Base-by-base conservation (phyloP, 805 yeast genomes). In the Sugiyamaella smithiae region DNA sequence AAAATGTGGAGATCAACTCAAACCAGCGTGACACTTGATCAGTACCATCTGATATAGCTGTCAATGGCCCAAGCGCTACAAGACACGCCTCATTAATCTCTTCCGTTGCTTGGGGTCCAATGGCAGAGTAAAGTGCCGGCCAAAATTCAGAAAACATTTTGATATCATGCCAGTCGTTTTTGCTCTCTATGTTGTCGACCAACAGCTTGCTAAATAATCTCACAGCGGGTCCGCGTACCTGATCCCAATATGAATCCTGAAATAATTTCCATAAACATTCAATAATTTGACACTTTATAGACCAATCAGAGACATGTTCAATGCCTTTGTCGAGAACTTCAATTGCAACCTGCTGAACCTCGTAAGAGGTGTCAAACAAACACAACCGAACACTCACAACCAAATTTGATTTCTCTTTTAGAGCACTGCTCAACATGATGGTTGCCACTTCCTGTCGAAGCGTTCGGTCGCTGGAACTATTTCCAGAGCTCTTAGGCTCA, bases 11-110 rank as follows among this genome's bases (percentile, higher is more conserved):
- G 2, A 76, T 56, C 5, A 63, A 41, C 0, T 42, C 19, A 11
- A 67, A 31, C 72, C 75, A 67, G 4, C 50, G 50, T 32, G 62
- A 59, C 1, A 48, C 31, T 1, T 42, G 43, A 1, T 46, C 48
- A 3, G 54, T 59, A 2, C 46, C 42, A 1, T 64, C 59, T 16
- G 48, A 17, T 11, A 31, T 38, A 1, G 66, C 64, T 3, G 72
- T 62, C 26, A 73, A 62, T 1, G 73, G 63, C 0, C 87, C 86
- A 8, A 81, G 59, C 1, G 77, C 68, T 58, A 78, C 81, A 12
- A 82, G 57, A 0, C 80, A 69, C 2, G 77, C 67, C 16, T 76
- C 65, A 49, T 66, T 70, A n/a, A 78, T 64, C 23, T 73, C 76
- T 48, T 77, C 82, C 38, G 75, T 72, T 23, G 64, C 63, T 3